Evolutionary conservation across 108 stramenopile genomes (phyloP), one percentile per base, ranked within the genome.

Genomic region (Nitzschia inconspicua): DNA sequence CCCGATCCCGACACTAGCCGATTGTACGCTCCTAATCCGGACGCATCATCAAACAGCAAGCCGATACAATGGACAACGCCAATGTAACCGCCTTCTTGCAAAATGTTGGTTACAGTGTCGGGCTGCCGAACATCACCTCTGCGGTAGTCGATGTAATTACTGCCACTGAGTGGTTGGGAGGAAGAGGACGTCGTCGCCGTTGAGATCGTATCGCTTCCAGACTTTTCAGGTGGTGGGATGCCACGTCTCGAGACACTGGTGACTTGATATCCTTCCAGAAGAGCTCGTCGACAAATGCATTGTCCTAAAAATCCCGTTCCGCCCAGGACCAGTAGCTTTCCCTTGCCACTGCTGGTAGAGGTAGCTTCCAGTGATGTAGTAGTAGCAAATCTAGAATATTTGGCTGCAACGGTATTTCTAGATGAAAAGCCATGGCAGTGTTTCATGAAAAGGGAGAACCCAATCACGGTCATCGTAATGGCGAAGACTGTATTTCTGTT

Each of bases 31-130:
- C 78, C 78, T 3, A 92, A 57, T 18, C 91, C 91, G 36, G 78
- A 80, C 32, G 73, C 74, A 13, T 82, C 81, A 60, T 92, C 91
- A 56, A 92, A 83, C 14, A 92, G 61, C 3, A 92, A 62, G 28
- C 88, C 86, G 53, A 77, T 68, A 47, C 69, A 74, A 71, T 76
- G 66, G 57, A 78, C 60, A 7, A 69, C 65, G 4, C 65, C 66
- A 10, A 51, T 50, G 48, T 70, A 63, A 14, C 47, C 65, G 28
- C 62, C 66, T 47, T 80, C 79, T 4, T 60, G 20, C 20, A 80
- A 25, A 53, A 80, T 73, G 23, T 47, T 50, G 31, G 47, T 2
- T 34, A 80, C 51, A 18, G 65, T 65, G 18, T 68, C 67, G 11
- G 41, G 55, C 18, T 76, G 4, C 2, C 70, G 47, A 5, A 75